phyloP scores from a whole-genome alignment of 768 basidiomycete species.

The Calocera cornea region DNA sequence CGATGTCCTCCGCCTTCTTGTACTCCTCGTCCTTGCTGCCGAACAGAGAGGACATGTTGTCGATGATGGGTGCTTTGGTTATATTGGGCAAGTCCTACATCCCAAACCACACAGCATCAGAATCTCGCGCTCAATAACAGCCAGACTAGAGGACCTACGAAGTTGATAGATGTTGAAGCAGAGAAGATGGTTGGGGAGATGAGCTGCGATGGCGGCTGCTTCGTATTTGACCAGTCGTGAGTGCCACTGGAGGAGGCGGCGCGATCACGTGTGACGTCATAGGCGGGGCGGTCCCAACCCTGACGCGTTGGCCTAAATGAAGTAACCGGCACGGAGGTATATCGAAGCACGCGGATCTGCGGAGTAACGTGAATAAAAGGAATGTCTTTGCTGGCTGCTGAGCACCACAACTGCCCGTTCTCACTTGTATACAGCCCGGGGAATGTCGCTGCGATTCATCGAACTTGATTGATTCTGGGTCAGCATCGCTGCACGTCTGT shows the following conservation, averaged over 20 bases:
- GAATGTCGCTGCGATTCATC: no score
- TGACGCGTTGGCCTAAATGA: not conserved
- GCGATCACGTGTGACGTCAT: not conserved
- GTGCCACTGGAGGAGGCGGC: not conserved
- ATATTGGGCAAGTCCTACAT: not conserved
- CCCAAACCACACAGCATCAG: not conserved
- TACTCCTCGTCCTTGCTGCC: not conserved
- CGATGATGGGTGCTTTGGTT: not conserved
- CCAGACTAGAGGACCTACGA: not conserved
- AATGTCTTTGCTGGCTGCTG: no score
- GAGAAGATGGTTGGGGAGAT: not conserved
- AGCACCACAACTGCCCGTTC: no score
- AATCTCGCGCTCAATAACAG: not conserved
- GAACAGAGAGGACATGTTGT: slow-evolving; percentile 1
- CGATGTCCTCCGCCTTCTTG: slow-evolving; percentile 2
- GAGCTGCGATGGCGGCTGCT: not conserved
- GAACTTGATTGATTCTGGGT: no score
- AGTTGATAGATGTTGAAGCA: not conserved
- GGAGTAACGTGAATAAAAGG: no score
- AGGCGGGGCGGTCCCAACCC: not conserved
- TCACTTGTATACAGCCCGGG: no score
- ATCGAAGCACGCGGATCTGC: not conserved
- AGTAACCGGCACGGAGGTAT: not conserved
- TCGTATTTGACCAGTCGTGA: not conserved
- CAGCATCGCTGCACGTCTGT: no score